Base-by-base conservation (phyloP, 2,329 filamentous ascomycete genomes). In the Aspergillus eucalypticola region DNA sequence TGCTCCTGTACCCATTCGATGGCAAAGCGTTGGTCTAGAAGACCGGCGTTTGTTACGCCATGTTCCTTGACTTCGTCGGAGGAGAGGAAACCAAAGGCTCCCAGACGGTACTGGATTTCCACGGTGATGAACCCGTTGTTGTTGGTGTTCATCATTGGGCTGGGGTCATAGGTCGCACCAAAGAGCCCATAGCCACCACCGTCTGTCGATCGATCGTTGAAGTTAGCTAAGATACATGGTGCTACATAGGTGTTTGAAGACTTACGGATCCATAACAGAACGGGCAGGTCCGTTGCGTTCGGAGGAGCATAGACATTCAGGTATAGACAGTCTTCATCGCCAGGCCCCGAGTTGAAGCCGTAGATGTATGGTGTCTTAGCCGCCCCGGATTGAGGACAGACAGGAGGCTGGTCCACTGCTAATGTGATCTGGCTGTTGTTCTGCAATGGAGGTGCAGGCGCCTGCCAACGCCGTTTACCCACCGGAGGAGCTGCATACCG, bases 71-170 rank as follows among this genome's bases (percentile, higher is more conserved):
- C 78, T 41, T 81, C 78, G 41, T 84, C 79, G 42, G 84, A 82
- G 0, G 84, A 81, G 4, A 66, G 51, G 17, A 64, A 66, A 2
- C 64, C 64, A 46, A 66, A 64, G 10, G 64, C 64, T 13, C 62
- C 62, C 6, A 66, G 56, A 15, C 82, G 69, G 63, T 84, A 84
- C 61, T 84, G 80, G 41, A 84, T 81, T 2, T 76, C 69, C 19
- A 84, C 80, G 13, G 70, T 75, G 41, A 84, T 69, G 56, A 84
- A 84, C 3, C 70, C 72, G 59, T 83, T 79, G n/a, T 75, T 69
- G 62, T 82, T 83, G 3, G 76, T 76, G 41, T 79, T 79, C 51
- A 84, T 81, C 44, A 80, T 71, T 1, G 68, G 39, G n/a, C 69
- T 73, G 29, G 79, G 61, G 56, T 81, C 78, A 42, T 76, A 68